Percentiles rank a stretch among this genome's conserved stretches.
Conservation (phyloP, 352 stramenopile genomes). For the Blastocystis sp. region DNA sequence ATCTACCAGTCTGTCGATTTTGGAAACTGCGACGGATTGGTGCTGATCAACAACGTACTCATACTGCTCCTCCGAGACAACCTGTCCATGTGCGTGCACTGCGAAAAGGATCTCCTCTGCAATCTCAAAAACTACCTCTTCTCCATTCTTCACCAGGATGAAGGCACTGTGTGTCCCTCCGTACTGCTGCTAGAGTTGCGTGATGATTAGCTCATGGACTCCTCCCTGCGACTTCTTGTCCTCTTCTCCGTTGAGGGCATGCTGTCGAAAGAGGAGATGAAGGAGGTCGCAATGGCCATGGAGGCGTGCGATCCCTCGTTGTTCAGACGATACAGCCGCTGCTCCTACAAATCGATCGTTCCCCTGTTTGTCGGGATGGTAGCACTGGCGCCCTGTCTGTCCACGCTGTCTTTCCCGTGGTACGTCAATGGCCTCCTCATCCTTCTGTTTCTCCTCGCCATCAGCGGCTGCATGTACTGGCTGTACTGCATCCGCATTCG, state of each 20-base stretch:
- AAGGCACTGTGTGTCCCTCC: neutral
- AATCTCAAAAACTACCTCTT: conserved; percentile 47
- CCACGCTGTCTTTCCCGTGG: neutral
- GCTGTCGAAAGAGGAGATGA: conserved; percentile 7
- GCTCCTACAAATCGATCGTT: neutral
- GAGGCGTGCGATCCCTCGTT: neutral
- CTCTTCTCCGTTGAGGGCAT: conserved; percentile 14
- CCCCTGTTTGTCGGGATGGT: neutral
- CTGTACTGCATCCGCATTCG: neutral
- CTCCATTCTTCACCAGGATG: conserved; percentile 18
- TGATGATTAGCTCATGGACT: conserved; percentile 5
- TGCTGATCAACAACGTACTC: conserved; percentile 42
- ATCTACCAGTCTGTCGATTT: conserved; percentile 28
- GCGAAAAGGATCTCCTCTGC: conserved; percentile 15
- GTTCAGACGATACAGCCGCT: neutral
- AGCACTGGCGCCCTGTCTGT: neutral
- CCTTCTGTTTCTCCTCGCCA: neutral
- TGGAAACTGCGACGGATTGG: neutral
- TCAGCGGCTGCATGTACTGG: neutral
- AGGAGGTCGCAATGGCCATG: neutral
- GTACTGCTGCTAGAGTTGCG: neutral
- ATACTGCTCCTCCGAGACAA: conserved; percentile 32
- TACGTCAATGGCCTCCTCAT: neutral
- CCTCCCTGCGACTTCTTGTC: conserved; percentile 1
- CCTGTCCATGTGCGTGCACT: conserved; percentile 5